Evolutionary conservation across 257 asterid species (phyloP), one percentile per base, ranked within the genome.

Genomic region (Eustoma russellianum): DNA sequence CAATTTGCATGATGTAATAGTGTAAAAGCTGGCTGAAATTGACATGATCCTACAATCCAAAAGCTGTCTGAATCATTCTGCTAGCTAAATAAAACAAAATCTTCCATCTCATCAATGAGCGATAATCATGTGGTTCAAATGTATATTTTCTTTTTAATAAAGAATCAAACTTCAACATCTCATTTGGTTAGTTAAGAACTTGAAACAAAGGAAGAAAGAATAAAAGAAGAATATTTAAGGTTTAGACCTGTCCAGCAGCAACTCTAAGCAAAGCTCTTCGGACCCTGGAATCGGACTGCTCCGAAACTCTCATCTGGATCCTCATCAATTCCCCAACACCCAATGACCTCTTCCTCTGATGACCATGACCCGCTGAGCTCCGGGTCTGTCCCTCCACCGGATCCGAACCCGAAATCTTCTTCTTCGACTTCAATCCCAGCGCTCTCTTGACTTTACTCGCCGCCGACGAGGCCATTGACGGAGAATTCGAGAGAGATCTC

Each of bases 291-390:
- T 90, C 95, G 13, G 71, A 74, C 67, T 70, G 86, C 69, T 86
- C 96, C 33, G 96, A 75, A 52, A 86, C 71, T 71, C 78, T 75
- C 98, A 90, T 82, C 76, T 90, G 98, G 50, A 80, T 67, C 79
- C 95, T 83, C 70, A 86, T 77, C 65, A 90, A 70, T 70, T 90
- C 96, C 45, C 86, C 86, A 59, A 59, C 65, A 33, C 68, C 72
- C 50, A 61, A 74, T 14, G 68, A 66, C 40, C 66, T 70, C 65
- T 61, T 72, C 50, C 66, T 66, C 17, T 66, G 55, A 46, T 48
- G 56, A 46, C 18, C 56, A 59, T 41, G 70, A 54, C 54, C 53
- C 65, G 17, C 76, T 50, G 75, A 48, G 44, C 57, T 51, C 49
- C 6, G 58, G 10, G 17, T n/a, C 61, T 48, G 50, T 6, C 2